Percentiles rank a stretch among this genome's conserved stretches.
Conservation (phyloP, 1,139 yeast genomes). For the Yamadazyma dushanensis region DNA sequence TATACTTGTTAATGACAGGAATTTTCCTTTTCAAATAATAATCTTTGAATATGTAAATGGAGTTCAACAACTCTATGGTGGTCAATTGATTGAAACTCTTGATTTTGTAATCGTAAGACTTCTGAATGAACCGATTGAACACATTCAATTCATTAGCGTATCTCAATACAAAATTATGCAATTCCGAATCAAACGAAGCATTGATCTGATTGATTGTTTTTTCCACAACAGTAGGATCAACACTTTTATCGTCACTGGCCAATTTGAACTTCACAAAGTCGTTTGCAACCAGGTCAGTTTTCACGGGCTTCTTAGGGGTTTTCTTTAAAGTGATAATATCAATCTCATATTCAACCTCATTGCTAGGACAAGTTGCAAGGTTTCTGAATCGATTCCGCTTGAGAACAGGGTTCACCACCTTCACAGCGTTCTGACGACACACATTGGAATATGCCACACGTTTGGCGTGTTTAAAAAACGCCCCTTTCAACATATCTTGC, state of each 20-base stretch:
- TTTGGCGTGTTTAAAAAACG: background rate
- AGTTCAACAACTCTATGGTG: conserved; percentile 27
- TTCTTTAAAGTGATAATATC: conserved; percentile 36
- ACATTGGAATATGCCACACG: background rate
- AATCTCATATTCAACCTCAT: conserved; percentile 32
- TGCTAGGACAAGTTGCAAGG: conserved; percentile 9
- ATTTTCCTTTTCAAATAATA: conserved; percentile 23
- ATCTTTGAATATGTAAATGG: conserved; percentile 30
- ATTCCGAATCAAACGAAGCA: conserved; percentile 8
- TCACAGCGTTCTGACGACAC: background rate
- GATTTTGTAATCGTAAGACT: conserved; percentile 25
- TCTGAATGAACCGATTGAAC: conserved; percentile 24
- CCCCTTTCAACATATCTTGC: no score
- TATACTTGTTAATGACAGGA: conserved; percentile 18
- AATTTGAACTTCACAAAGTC: background rate
- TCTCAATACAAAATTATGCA: conserved; percentile 20
- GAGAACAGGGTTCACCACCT: background rate
- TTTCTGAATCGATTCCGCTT: background rate
- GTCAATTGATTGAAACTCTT: conserved; percentile 26
- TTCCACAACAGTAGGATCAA: conserved; percentile 10
- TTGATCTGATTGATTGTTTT: conserved; percentile 8
- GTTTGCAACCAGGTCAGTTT: background rate
- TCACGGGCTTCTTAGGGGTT: conserved; percentile 19
- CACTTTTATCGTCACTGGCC: conserved; percentile 4
- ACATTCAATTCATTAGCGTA: conserved; percentile 23